Percentiles rank a stretch among this genome's conserved stretches.
Evolutionary conservation across 225 moss, liverwort and hornwort species (phyloP).

Genomic region (Pleurozium schreberi): DNA sequence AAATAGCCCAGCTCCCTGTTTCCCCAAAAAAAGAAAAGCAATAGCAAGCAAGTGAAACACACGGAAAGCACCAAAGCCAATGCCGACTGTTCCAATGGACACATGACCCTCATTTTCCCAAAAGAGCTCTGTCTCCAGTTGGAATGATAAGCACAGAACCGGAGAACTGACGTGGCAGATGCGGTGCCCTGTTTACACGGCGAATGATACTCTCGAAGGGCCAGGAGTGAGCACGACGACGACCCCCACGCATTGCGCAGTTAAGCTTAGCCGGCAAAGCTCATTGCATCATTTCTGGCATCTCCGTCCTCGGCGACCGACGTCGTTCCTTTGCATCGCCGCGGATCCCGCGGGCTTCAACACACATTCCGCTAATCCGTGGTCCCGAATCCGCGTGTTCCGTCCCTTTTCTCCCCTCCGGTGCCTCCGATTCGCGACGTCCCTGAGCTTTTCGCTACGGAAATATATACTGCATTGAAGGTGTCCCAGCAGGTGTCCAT

Average conservation of each 20-base stretch:
- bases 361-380: not conserved
- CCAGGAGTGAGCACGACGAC: not conserved
- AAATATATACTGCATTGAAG: not conserved
- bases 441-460: not conserved
- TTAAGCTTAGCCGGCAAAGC: not conserved
- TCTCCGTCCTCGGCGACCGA: not conserved
- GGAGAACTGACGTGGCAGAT: not conserved
- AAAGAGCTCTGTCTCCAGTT: not conserved
- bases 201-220: not conserved
- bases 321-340: not conserved
- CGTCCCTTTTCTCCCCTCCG: not conserved
- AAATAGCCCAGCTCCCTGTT: not conserved
- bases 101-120: not conserved
- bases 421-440: not conserved
- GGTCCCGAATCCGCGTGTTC: not conserved
- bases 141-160: conserved; percentile 1
- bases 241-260: not conserved
- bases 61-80: not conserved
- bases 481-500: not conserved
- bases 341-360: not conserved
- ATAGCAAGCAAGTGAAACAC: not conserved
- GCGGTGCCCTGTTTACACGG: not conserved
- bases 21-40: too few relatives aligned
- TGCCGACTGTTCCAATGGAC: not conserved
- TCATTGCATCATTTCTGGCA: not conserved